Evolutionary conservation across 441 rosid genomes (phyloP).

Genomic region (Gossypium lobatum): DNA sequence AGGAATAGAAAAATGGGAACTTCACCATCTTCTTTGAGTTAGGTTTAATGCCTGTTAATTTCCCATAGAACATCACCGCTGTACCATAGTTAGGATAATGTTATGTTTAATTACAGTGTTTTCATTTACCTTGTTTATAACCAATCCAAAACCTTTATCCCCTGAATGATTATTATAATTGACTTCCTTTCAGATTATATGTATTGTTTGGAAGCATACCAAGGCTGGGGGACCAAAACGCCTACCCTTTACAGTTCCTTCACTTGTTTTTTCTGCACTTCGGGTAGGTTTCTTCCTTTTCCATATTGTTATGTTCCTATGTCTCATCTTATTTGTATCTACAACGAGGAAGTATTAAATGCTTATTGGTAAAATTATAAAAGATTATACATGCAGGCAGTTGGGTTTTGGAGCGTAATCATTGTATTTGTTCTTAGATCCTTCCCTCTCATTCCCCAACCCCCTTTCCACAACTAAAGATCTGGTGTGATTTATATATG

Average conservation of each 20-base stretch:
- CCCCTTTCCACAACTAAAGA: not conserved
- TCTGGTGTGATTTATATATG: not conserved
- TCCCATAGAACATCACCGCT: not conserved
- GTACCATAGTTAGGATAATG: not conserved
- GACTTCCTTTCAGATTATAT: slow-evolving; percentile 43
- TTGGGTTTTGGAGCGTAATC: not conserved
- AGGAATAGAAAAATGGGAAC: not conserved
- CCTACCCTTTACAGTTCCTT: slow-evolving; percentile 29
- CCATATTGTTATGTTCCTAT: not conserved
- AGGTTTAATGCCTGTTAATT: not conserved
- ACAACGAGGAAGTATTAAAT: not conserved
- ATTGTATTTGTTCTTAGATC: not conserved
- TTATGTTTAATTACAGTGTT: slow-evolving; percentile 1
- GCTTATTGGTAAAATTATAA: not conserved
- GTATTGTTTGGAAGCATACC: slow-evolving; percentile 49
- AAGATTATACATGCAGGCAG: not conserved
- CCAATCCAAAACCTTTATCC: not conserved
- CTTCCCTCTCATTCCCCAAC: not conserved
- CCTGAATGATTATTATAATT: slow-evolving; percentile 1
- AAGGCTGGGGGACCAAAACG: slow-evolving; percentile 46
- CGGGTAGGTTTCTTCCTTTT: not conserved
- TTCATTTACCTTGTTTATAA: slow-evolving; percentile 12
- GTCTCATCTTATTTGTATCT: not conserved
- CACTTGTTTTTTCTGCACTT: not conserved
- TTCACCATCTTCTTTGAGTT: not conserved